Evolutionary conservation across 192 early-diverging fungal genomes (phyloP).

Genomic region (Coemansia biformis): DNA sequence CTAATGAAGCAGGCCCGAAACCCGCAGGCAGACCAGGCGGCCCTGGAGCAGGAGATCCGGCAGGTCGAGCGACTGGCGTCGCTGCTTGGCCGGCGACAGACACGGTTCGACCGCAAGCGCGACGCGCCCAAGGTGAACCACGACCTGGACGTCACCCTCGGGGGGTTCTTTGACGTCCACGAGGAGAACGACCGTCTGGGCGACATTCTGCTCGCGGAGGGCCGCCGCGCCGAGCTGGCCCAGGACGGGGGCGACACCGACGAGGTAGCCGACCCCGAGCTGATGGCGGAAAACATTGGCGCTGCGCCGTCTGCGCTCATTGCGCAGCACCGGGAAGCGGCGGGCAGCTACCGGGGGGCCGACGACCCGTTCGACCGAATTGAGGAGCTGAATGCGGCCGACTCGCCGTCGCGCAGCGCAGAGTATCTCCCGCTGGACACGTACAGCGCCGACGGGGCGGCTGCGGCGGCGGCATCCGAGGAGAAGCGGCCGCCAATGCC

Average conservation of each 20-base stretch:
- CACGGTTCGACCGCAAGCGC: constrained; percentile 33
- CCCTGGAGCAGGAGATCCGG: constrained; percentile 43
- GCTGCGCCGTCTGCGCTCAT: constrained; percentile 25
- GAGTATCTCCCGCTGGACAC: constrained; percentile 44
- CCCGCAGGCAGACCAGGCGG: constrained; percentile 42
- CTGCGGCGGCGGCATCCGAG: neutral
- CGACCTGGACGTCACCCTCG: constrained; percentile 37
- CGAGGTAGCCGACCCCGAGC: constrained; percentile 18
- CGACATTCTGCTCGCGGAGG: constrained; percentile 28
- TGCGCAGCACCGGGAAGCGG: constrained; percentile 18
- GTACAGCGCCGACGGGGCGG: constrained; percentile 8
- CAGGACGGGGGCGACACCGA: constrained; percentile 1
- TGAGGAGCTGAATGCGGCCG: constrained; percentile 33
- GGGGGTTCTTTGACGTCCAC: constrained; percentile 38
- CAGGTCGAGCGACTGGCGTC: constrained; percentile 42
- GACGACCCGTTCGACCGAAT: constrained; percentile 45
- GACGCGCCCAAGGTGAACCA: constrained; percentile 32
- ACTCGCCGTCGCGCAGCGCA: constrained; percentile 31
- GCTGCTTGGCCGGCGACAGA: constrained; percentile 41
- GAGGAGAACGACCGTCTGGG: constrained; percentile 35
- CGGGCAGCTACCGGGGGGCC: constrained; percentile 7
- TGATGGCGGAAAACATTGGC: constrained; percentile 31
- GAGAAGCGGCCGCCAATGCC: too few species aligned
- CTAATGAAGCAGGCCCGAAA: constrained; percentile 39
- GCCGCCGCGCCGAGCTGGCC: neutral